Base-by-base conservation (phyloP, 2,329 filamentous ascomycete genomes). In the Botryotinia calthae region DNA sequence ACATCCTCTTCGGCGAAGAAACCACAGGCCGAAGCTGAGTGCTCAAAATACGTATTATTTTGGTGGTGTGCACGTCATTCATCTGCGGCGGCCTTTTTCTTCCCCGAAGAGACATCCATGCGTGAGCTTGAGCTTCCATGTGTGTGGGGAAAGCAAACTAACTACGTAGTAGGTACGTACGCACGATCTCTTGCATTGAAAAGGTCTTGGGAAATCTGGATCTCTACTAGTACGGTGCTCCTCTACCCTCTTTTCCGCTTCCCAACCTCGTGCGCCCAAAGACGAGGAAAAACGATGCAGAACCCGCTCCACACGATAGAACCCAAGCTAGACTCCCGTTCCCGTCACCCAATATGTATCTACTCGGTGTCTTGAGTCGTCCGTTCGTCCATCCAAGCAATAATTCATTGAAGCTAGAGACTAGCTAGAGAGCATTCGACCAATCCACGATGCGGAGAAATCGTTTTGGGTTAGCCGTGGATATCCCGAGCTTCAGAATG, bases 141-240 rank as follows among this genome's bases (percentile, higher is more conserved):
- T 61, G 58, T 61, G 58, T 61, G 58, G 58, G 22, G 58, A 61
- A 25, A 61, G 34, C 58, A 61, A 61, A 40, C 34, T 28, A 61
- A 40, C 34, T 28, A 56, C 51, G 51, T 16, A 9, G 51, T 28
- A 61, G n/a, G n/a, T 28, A 44, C 31, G 31, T 31, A 61, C 58
- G 20, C 31, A 25, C 58, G 12, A 56, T 56, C 51, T 56, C 51
- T 56, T 61, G 58, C 58, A 61, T 61, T 61, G 34, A 61, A 54
- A 54, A 44, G 16, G 22, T 54, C 46, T 48, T 54, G 48, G 16
- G 48, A 54, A 61, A 7, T 61, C 58, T 61, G 58, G 58, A 61
- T 31, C 31, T 37, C 31, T 37, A 9, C 37, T 37, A 37, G 37
- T 7, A 34, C 51, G 16, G n/a, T 28, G 9, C 51, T 14, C 14